Percentiles rank a stretch among this genome's conserved stretches.
These are phyloP conservation scores for Trichoderma oligosporum DNA, from an alignment of 2,329 filamentous ascomycete genomes.

Conservation along the genomic window DNA sequence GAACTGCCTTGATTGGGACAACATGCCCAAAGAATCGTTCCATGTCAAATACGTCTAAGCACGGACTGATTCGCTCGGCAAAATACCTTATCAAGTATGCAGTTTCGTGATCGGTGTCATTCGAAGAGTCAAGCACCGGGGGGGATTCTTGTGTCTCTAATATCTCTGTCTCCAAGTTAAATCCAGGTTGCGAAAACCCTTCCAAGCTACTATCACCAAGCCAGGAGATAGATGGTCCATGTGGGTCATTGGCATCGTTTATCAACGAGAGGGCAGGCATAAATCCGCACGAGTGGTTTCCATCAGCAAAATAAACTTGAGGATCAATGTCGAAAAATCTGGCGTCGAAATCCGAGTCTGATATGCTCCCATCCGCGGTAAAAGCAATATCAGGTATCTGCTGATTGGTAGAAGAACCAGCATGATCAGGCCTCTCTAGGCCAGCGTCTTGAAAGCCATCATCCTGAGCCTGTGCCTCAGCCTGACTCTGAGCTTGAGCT, in stretches of 20 bases:
- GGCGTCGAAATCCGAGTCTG: slow-evolving; percentile 19
- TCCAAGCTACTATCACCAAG: not conserved
- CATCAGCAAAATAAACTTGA: slow-evolving; percentile 21
- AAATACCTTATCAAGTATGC: slow-evolving; percentile 22
- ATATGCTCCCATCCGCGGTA: not conserved
- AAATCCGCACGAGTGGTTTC: slow-evolving; percentile 22
- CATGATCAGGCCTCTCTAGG: not conserved
- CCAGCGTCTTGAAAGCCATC: not conserved
- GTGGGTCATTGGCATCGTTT: not conserved
- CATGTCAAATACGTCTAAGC: slow-evolving; percentile 22
- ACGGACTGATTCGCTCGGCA: slow-evolving; percentile 22
- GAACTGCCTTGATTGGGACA: slow-evolving; percentile 20
- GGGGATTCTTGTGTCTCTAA: not conserved
- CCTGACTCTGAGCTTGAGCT: not conserved
- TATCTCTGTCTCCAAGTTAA: not conserved
- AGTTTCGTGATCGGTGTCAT: slow-evolving; percentile 19
- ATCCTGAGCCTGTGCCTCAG: not conserved
- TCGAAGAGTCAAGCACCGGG: not conserved
- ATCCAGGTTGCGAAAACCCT: not conserved
- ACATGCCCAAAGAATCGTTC: slow-evolving; percentile 23
- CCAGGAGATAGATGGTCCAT: slow-evolving; percentile 9
- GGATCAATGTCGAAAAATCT: slow-evolving; percentile 23
- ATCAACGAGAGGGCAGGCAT: slow-evolving; percentile 14
- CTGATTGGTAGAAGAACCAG: not conserved
- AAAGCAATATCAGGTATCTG: not conserved